Conservation (phyloP, 2,329 filamentous ascomycete genomes). For the Curvularia sp. region DNA sequence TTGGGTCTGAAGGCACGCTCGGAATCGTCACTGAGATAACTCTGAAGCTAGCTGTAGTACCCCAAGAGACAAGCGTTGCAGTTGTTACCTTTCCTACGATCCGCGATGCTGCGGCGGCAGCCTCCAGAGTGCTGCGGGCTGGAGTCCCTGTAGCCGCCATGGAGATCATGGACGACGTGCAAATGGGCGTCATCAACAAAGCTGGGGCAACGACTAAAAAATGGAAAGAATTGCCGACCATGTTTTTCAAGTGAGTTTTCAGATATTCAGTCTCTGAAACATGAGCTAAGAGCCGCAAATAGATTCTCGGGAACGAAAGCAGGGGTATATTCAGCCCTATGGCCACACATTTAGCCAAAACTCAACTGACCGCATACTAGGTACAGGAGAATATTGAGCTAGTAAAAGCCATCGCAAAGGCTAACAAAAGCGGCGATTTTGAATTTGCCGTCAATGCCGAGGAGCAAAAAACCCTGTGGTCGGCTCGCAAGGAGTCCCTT, state of each 20-base stretch:
- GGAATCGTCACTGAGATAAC: slow-evolving; percentile 85
- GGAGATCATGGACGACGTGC: slow-evolving; percentile 89
- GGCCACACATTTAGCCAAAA: slow-evolving; percentile 26
- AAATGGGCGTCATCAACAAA: slow-evolving; percentile 83
- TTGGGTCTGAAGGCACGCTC: slow-evolving; percentile 82
- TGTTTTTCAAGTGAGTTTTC: slow-evolving; percentile 75
- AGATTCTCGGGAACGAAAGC: slow-evolving; percentile 76
- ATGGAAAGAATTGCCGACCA: slow-evolving; percentile 78
- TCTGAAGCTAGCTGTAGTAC: slow-evolving; percentile 78
- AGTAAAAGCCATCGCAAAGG: slow-evolving; percentile 71
- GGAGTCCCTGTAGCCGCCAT: slow-evolving; percentile 77
- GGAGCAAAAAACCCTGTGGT: slow-evolving; percentile 66
- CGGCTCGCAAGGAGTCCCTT: slow-evolving; percentile 65
- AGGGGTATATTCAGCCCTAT: slow-evolving; percentile 52
- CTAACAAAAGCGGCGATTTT: slow-evolving; percentile 63
- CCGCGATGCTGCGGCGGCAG: slow-evolving; percentile 75
- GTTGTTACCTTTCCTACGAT: slow-evolving; percentile 82
- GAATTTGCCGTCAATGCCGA: slow-evolving; percentile 63
- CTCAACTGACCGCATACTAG: slow-evolving; percentile 43
- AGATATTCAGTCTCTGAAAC: slow-evolving; percentile 7
- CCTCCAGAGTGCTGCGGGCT: slow-evolving; percentile 76
- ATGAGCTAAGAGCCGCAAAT: slow-evolving; percentile 33
- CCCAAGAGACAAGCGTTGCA: slow-evolving; percentile 77
- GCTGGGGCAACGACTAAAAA: slow-evolving; percentile 72
- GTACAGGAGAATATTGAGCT: slow-evolving; percentile 77